Base-by-base conservation (phyloP, 129 eudicot species). In the Scalesia atractyloides region DNA sequence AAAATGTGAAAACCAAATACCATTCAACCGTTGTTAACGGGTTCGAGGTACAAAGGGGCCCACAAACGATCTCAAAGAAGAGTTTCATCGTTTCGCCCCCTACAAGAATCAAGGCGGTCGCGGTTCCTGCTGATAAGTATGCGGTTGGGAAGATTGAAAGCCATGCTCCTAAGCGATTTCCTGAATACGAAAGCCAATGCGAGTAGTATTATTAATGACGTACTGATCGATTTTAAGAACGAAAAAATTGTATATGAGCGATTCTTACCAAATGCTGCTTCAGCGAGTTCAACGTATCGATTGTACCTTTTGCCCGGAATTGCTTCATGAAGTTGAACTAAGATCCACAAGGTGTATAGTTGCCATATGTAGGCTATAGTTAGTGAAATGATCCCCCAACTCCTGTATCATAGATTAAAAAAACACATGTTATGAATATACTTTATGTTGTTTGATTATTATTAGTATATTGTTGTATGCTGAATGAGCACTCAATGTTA, bases 71-170 rank as follows among this genome's bases (percentile, higher is more conserved):
- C 69, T 94, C 86, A 71, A 94, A 94, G 84, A 94, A 94, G 12
- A 94, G 76, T 64, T 94, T 90, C 97, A 94, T 90, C 17, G 98
- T 94, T 82, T 88, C 96, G 47, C 98, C 97, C 79, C 98, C 98
- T 2, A 94, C 73, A 7, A 94, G 84, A 50, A 94, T 94, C 82
- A 94, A 60, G 30, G 98, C 91, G 0, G 96, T 90, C 59, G 96
- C 97, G n/a, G 97, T 90, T 47, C 98, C 98, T 7, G 97, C 98
- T 0, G 98, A 90, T 64, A 94, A 72, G 79, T 94, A 94, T 0
- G 92, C 94, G 3, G 97, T 94, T 3, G 98, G 98, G 61, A 90
- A 94, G 80, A 94, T 88, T 22, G 98, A 91, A 7, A 94, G 96
- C 98, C 97, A 90, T 8, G 88, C 93, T 37, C 98, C 98, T 70